phyloP scores from a whole-genome alignment of 2,329 filamentous ascomycete genomes.

The Cordyceps sp. region DNA sequence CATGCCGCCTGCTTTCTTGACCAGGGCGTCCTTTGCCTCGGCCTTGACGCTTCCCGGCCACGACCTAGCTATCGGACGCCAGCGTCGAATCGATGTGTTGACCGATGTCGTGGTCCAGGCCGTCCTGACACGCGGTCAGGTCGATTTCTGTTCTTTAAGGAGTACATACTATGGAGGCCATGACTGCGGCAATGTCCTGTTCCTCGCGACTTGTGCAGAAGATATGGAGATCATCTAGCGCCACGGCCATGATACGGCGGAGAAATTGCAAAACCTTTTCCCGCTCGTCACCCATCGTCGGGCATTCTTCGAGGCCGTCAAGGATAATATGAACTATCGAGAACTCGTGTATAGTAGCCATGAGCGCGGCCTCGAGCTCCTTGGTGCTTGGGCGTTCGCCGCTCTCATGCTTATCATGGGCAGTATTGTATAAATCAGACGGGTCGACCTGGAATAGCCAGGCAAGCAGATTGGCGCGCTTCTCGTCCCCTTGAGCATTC shows the following conservation, averaged over 20 bases:
- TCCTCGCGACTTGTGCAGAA: slow-evolving; percentile 2
- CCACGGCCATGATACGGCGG: background rate
- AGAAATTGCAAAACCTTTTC: background rate
- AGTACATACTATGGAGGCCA: background rate
- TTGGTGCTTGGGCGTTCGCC: background rate
- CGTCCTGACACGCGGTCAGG: background rate
- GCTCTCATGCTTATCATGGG: background rate
- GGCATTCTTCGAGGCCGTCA: slow-evolving; percentile 3
- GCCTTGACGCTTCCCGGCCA: background rate
- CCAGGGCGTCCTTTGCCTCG: background rate
- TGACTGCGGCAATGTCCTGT: background rate
- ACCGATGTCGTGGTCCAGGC: background rate
- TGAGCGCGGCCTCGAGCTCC: background rate
- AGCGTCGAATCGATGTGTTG: background rate
- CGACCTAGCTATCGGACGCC: background rate
- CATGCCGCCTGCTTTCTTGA: background rate
- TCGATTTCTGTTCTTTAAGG: background rate
- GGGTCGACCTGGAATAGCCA: background rate
- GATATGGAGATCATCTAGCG: slow-evolving; percentile 1
- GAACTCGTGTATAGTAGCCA: background rate
- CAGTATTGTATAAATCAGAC: background rate
- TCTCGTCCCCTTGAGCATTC: background rate
- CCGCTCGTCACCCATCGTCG: background rate
- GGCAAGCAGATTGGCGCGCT: background rate
- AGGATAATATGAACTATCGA: slow-evolving; percentile 1